A percentile compares a stretch with the other conserved stretches of the same genome.
These are phyloP conservation scores for Medicago truncatula DNA, from an alignment of 306 rosid species.

Conservation along the genomic window DNA sequence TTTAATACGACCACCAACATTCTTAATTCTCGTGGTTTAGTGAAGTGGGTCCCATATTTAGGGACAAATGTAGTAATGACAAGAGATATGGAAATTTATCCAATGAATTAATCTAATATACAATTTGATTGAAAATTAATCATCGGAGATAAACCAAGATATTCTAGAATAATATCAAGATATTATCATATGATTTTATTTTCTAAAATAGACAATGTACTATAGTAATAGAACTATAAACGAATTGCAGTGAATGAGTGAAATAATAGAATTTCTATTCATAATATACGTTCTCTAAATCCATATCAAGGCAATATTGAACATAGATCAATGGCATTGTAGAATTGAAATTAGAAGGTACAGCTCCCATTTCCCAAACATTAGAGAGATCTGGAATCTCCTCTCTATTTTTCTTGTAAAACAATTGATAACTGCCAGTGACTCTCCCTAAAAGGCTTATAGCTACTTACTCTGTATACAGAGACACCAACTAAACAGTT, in stretches of 20 bases:
- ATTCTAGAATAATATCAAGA: too few species aligned
- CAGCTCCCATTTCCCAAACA: constrained; percentile 2
- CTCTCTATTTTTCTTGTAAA: neutral
- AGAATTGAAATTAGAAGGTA: neutral
- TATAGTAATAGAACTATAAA: neutral
- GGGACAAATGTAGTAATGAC: neutral
- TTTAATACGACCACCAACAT: too few species aligned
- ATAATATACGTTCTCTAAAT: neutral
- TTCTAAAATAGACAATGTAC: neutral
- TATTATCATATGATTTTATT: too few species aligned
- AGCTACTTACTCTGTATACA: constrained; percentile 4
- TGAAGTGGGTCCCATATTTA: too few species aligned
- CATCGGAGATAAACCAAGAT: too few species aligned
- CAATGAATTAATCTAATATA: neutral
- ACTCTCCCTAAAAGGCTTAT: too few species aligned
- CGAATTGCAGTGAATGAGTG: neutral
- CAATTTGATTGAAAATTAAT: neutral
- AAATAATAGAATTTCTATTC: neutral
- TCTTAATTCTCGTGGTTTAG: too few species aligned
- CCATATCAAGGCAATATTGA: neutral
- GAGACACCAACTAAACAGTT: neutral
- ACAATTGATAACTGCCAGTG: neutral
- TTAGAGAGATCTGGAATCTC: neutral
- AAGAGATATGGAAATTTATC: neutral
- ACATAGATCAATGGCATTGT: neutral